These are phyloP conservation scores for thale cress (Arabidopsis thaliana) DNA, from an alignment of 345 rosid species.

Conservation along the genomic window TAIR10.1 NC_003076.8:17451501-17452000, in stretches of 20 bases:
- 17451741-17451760: conserved; percentile 13
- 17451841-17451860: conserved; percentile 9
- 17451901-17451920: conserved; percentile 82
- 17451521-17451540: conserved; percentile 17
- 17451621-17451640: conserved; percentile 15
- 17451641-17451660: conserved; percentile 34
- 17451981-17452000: conserved; percentile 75
- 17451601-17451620: conserved; percentile 36
- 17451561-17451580: neutral
- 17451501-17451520: conserved; percentile 37
- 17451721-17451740: conserved; percentile 22
- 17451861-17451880: conserved; percentile 21
- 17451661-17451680: conserved; percentile 39
- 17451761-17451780: conserved; percentile 22
- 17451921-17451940: conserved; percentile 77
- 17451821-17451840: conserved; percentile 32
- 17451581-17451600: neutral
- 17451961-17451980: conserved; percentile 89
- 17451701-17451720: neutral
- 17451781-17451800: conserved; percentile 38
- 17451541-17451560: neutral
- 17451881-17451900: conserved; percentile 59
- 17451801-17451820: conserved; percentile 7
- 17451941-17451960: conserved; percentile 84
- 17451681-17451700: conserved; percentile 3